These are phyloP conservation scores for Fusarium hainanense DNA, from an alignment of 2,329 filamentous ascomycete species.

Conservation along the genomic window DNA sequence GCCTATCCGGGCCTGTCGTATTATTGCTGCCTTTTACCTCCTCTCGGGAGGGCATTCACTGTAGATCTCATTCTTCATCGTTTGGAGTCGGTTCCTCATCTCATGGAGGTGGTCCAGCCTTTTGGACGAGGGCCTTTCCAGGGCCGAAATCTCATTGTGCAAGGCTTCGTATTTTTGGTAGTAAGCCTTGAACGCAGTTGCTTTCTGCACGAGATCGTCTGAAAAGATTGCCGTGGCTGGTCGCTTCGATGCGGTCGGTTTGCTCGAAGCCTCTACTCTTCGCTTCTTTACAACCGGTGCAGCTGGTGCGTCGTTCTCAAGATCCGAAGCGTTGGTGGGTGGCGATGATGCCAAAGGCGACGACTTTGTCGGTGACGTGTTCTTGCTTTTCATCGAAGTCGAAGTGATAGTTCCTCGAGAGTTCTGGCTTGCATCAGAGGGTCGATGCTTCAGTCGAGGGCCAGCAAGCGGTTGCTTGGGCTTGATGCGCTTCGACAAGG, in stretches of 20 bases:
- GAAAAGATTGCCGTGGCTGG: constrained; percentile 46
- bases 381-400: constrained; percentile 61
- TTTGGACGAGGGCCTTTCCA: constrained; percentile 62
- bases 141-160: constrained; percentile 64
- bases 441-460: constrained; percentile 56
- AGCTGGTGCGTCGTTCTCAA: constrained; percentile 58
- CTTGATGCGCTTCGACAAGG: constrained; percentile 68
- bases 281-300: constrained; percentile 57
- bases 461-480: constrained; percentile 55
- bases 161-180: constrained; percentile 69
- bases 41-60: constrained; percentile 53
- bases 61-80: constrained; percentile 71
- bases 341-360: constrained; percentile 74
- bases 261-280: constrained; percentile 50
- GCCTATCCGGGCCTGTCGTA: constrained; percentile 24
- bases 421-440: constrained; percentile 61
- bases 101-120: constrained; percentile 63
- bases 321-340: constrained; percentile 72
- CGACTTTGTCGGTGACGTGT: constrained; percentile 70
- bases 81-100: constrained; percentile 65
- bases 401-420: constrained; percentile 54
- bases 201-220: constrained; percentile 62
- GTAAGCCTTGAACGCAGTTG: constrained; percentile 64
- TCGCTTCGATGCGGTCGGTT: constrained; percentile 46
- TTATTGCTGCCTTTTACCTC: constrained; percentile 38